Base-by-base conservation (phyloP, 768 basidiomycete genomes). In the Leucosporidium scottii region DNA sequence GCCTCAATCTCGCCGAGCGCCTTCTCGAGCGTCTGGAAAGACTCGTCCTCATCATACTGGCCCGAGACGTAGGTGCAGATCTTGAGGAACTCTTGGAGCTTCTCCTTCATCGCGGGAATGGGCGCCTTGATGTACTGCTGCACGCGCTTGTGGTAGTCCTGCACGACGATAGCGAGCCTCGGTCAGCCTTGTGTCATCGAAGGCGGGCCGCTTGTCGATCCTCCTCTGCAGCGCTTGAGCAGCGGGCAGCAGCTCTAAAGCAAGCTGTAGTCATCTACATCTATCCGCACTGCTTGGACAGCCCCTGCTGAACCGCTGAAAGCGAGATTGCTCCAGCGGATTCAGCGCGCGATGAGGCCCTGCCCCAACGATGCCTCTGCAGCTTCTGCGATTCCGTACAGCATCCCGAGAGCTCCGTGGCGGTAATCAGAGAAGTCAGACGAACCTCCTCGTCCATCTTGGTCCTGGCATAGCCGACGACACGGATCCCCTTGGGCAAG, bases 401-500 rank as follows among this genome's bases (percentile, higher is more conserved):
- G 39, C 15, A 13, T 17, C 8, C 39, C 13, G 39, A 13, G 13
- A 44, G 39, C 39, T 44, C 39, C 39, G 7, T 44, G 39, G 2
- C 10, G 39, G 39, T 44, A 15, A 44, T 15, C 39, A 44, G 39
- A 17, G 6, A 2, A 17, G 2, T 9, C 10, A 44, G 13, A 31
- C 73, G 27, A 21, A 74, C 73, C 48, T 82, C 82, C 30, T 81
- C 77, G 78, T 88, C 86, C 92, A 94, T 94, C 82, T 93, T 94
- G 30, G 94, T 93, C 72, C 94, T 86, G 30, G 94, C 94, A 78
- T 98, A 99, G 28, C 94, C 94, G 65, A 99, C 87, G 79, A 99
- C 93, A 80, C 88, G 87, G 73, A 88, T 83, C 78, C 85, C 88
- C 62, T 83, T 82, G 31, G 94, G 93, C 39, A 99, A 85, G 81